Base-by-base conservation (phyloP, 805 yeast genomes). In the Cyberlindnera euphorbiiphila region DNA sequence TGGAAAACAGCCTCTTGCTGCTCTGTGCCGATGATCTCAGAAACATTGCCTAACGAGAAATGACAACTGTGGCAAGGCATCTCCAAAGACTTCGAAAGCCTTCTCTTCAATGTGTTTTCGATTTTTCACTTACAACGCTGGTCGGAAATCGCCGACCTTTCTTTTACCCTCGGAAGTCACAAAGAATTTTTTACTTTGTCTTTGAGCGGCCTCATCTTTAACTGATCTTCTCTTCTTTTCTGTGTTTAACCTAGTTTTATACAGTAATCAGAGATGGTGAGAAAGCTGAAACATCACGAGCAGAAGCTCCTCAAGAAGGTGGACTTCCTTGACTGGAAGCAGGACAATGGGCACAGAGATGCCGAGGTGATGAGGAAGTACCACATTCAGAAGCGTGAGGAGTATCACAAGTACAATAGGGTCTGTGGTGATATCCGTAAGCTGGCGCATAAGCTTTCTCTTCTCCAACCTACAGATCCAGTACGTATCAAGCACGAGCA, bases 291-390 rank as follows among this genome's bases (percentile, higher is more conserved):
- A 62, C 87, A 85, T 66, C 98, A 93, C 64, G 98, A 93, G 74
- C 83, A 85, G 71, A 89, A 88, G 65, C 77, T 93, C 54, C 75
- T 93, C 54, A 88, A 85, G 69, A 93, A 93, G 63, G 98, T 93
- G 36, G 97, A 93, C 59, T 87, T 93, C 66, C 84, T 87, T 35
- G 94, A 93, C 61, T 93, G 98, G 97, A 93, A 93, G 61, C 95
- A 87, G 54, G 98, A 93, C 60, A 81, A 83, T 39, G 87, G 91
- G 21, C 98, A 93, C 61, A 71, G 98, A 50, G 98, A 91, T 52
- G 81, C 95, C n/a, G 91, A 85, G 61, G 95, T 93, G 23, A 93
- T 93, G 95, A 74, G 94, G 51, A 82, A 85, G 37, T 93, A 89
- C 62, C 96, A 91, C 59, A 74, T 93, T 31, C 96, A 88, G 59